Conservation (phyloP, 2,329 filamentous ascomycete species). For the Colletotrichum orchidophilum region DNA sequence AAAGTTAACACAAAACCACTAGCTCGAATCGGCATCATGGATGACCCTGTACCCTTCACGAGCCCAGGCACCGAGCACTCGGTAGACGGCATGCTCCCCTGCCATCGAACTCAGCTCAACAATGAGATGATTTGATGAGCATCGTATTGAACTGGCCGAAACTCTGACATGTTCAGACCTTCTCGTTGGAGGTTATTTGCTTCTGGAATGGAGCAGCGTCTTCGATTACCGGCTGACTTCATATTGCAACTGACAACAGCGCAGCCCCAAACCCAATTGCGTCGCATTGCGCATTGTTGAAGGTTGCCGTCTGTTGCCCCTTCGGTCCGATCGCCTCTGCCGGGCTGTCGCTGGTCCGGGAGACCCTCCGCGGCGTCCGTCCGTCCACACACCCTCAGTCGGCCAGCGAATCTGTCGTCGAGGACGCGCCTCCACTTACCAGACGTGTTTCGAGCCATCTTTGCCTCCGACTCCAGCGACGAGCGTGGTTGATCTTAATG, state of each 20-base stretch:
- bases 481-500: background rate
- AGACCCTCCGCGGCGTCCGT: conserved; percentile 2
- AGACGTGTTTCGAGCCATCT: conserved; percentile 30
- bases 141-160: background rate
- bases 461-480: conserved; percentile 19
- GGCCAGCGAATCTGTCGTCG: conserved; percentile 7
- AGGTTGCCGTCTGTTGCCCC: background rate
- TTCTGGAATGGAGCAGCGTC: background rate
- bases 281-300: background rate
- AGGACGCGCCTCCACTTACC: conserved; percentile 7
- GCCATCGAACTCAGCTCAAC: background rate
- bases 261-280: background rate
- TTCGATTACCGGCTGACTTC: conserved; percentile 6
- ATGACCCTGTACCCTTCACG: background rate
- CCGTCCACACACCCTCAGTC: background rate
- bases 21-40: background rate
- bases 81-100: background rate
- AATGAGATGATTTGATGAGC: conserved; percentile 16
- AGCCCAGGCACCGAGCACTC: conserved; percentile 11
- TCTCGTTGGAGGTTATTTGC: background rate
- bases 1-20: conserved; percentile 25
- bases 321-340: conserved; percentile 10
- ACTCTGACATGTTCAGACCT: background rate
- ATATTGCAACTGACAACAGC: background rate
- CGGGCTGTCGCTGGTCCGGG: conserved; percentile 15